phyloP scores from a whole-genome alignment of 176 grass and related monocot genomes.

The Rhipidocladum racemiflorum region DNA sequence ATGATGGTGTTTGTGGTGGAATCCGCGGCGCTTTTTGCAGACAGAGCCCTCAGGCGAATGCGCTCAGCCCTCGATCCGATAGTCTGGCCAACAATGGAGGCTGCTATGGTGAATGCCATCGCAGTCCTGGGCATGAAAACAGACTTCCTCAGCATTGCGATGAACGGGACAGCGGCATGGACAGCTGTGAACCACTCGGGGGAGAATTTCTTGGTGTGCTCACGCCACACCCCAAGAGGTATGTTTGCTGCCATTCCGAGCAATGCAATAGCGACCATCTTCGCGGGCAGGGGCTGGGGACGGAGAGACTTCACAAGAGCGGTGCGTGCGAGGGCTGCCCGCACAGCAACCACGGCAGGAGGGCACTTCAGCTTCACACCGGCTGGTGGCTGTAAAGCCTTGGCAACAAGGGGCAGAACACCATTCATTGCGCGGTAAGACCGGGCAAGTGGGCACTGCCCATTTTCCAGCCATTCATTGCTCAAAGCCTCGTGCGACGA shows the following conservation, averaged over 20 bases:
- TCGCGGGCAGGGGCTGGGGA: conserved; percentile 71
- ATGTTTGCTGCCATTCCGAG: conserved; percentile 89
- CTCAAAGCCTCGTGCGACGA: conserved; percentile 68
- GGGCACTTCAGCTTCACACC: conserved; percentile 95
- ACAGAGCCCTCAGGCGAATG: conserved; percentile 50
- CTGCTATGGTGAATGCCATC: conserved; percentile 88
- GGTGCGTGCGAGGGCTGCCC: conserved; percentile 76
- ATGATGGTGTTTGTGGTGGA: not conserved
- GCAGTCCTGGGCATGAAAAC: conserved; percentile 86
- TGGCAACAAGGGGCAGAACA: conserved; percentile 80
- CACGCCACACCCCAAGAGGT: conserved; percentile 90
- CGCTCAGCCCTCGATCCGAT: conserved; percentile 84
- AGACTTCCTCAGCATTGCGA: conserved; percentile 91
- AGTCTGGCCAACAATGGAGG: conserved; percentile 89
- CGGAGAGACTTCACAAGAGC: conserved; percentile 80
- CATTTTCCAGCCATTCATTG: conserved; percentile 86
- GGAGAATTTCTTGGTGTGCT: conserved; percentile 91
- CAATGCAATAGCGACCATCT: conserved; percentile 83
- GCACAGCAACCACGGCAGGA: conserved; percentile 63
- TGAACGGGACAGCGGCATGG: conserved; percentile 81
- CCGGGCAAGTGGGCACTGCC: conserved; percentile 85
- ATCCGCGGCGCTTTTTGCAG: conserved; percentile 1
- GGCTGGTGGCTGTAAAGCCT: conserved; percentile 60
- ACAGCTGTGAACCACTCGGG: conserved; percentile 87
- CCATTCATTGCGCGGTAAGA: conserved; percentile 83